Conservation (phyloP, 169 alveolate genomes). For the Prorocentrum cordatum region DNA sequence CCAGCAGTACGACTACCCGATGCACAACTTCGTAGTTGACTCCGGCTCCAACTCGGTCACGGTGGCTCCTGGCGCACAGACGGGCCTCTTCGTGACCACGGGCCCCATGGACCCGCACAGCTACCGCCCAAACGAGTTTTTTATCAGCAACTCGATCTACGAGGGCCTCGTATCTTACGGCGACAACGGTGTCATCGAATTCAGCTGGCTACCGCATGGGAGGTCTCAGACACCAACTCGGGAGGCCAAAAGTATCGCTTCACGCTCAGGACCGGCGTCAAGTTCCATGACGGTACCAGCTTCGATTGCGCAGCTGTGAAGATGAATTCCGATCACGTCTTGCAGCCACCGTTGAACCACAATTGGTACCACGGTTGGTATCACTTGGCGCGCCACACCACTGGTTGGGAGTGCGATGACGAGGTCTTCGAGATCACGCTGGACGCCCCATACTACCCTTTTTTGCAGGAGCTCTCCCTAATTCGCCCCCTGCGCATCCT, state of each 20-base stretch:
- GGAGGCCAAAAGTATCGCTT: neutral
- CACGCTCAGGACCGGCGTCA: neutral
- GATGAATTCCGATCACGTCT: constrained; percentile 28
- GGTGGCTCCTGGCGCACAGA: constrained; percentile 30
- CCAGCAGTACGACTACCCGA: constrained; percentile 28
- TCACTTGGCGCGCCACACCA: neutral
- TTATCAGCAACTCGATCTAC: constrained; percentile 12
- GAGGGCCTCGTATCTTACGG: constrained; percentile 19
- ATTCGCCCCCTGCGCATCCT: constrained; percentile 27
- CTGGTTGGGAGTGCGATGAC: neutral
- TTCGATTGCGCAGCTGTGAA: constrained; percentile 4
- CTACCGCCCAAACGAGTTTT: constrained; percentile 35
- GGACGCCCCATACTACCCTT: neutral
- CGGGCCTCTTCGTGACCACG: neutral
- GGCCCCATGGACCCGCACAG: constrained; percentile 27
- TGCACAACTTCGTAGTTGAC: neutral
- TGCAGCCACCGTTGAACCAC: neutral
- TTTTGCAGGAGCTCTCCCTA: constrained; percentile 7
- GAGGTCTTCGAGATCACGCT: neutral
- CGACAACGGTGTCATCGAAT: neutral
- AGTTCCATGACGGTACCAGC: constrained; percentile 6
- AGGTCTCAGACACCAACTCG: too few relatives aligned
- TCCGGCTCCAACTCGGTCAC: neutral
- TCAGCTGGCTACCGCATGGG: too few relatives aligned
- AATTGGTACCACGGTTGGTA: constrained; percentile 21